Conservation (phyloP, 805 yeast species). For the Saccharomycopsis sp. region DNA sequence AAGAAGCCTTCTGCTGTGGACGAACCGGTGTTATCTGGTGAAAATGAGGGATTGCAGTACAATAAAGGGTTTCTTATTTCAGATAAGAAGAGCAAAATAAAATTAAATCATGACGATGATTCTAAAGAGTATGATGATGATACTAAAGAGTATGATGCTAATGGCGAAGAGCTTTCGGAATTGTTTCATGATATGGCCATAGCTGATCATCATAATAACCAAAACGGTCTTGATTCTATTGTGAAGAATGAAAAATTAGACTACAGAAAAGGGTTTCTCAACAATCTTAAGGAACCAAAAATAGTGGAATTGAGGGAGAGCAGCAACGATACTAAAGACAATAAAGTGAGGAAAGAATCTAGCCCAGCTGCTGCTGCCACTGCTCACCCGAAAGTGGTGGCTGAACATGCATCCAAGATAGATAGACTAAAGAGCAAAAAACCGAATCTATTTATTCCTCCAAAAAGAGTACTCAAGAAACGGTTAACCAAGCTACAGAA, state of each 20-base stretch:
- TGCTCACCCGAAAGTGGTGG: background rate
- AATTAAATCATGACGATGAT: background rate
- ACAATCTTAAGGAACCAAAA: background rate
- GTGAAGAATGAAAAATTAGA: background rate
- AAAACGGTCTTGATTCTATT: background rate
- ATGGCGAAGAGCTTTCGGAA: conserved; percentile 5
- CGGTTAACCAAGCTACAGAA: background rate
- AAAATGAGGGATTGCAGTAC: conserved; percentile 9
- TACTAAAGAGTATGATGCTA: conserved; percentile 1
- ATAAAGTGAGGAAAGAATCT: background rate
- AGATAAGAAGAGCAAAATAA: background rate
- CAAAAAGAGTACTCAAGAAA: background rate
- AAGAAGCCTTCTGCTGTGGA: background rate
- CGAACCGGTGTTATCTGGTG: background rate
- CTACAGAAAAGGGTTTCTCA: background rate
- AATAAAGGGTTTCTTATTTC: conserved; percentile 17
- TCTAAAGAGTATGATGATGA: conserved; percentile 8
- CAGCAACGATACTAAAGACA: background rate
- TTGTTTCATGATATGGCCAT: conserved; percentile 8
- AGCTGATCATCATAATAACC: background rate
- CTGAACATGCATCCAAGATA: background rate
- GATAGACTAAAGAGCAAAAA: background rate
- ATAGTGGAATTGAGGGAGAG: background rate
- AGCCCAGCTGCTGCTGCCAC: background rate
- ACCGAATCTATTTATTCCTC: background rate